Evolutionary conservation across 1,284 basidiomycete genomes (phyloP).

Genomic region (Kalmanozyma brasiliensis): DNA sequence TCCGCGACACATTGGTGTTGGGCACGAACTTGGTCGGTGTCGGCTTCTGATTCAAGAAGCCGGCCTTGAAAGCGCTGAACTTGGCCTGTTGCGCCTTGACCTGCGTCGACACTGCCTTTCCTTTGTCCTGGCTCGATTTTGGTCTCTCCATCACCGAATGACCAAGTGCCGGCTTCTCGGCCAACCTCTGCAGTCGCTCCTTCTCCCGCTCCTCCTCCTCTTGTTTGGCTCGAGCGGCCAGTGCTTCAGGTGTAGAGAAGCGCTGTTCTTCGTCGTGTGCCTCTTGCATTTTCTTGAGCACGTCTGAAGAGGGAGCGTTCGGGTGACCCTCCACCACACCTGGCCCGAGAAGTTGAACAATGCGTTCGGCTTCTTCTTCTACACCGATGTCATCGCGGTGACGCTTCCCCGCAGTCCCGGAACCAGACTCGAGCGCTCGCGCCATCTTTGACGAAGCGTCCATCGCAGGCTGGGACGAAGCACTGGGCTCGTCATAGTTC

Average conservation of each 20-base stretch:
- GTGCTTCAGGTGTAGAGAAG: slow-evolving; percentile 25
- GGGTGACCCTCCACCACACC: slow-evolving; percentile 61
- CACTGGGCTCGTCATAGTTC: slow-evolving; percentile 17
- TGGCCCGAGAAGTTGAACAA: slow-evolving; percentile 60
- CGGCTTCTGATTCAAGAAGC: slow-evolving; percentile 52
- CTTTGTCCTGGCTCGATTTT: slow-evolving; percentile 1
- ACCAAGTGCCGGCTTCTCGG: slow-evolving; percentile 38
- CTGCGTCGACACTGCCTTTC: slow-evolving; percentile 2
- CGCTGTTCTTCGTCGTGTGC: slow-evolving; percentile 35
- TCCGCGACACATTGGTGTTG: slow-evolving; percentile 7
- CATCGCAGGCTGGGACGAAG: slow-evolving; percentile 3
- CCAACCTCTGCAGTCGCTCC: slow-evolving; percentile 15
- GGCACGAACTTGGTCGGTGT: slow-evolving; percentile 19
- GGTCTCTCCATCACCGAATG: slow-evolving; percentile 38
- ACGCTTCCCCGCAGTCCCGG: slow-evolving; percentile 41
- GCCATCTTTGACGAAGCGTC: background rate
- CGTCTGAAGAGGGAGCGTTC: slow-evolving; percentile 37
- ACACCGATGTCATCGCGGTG: slow-evolving; percentile 59
- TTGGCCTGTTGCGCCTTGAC: slow-evolving; percentile 31
- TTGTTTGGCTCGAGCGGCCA: slow-evolving; percentile 26
- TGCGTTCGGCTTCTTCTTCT: slow-evolving; percentile 62
- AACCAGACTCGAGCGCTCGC: slow-evolving; percentile 17
- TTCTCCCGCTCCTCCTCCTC: slow-evolving; percentile 29
- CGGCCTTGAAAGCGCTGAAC: slow-evolving; percentile 59
- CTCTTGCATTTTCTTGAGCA: slow-evolving; percentile 44